Evolutionary conservation across 106 monocot species (phyloP), one percentile per base, ranked within the genome.

Genomic region (Dioscorea dumetorum): DNA sequence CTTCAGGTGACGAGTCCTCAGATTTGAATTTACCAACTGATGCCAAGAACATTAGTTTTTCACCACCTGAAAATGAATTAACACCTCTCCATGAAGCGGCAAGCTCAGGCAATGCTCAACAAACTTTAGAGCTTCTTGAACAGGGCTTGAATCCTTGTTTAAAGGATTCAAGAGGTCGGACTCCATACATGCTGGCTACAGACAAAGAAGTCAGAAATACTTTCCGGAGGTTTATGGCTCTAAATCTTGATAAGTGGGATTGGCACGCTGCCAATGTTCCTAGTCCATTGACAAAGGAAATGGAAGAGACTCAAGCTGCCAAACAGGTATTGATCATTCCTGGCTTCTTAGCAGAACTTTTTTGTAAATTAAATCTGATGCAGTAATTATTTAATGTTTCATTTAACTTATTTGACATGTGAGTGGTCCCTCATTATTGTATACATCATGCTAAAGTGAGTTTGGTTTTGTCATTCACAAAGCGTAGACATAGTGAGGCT

Each of bases 171-270:
- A 79, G 86, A 77, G 95, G 95, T 49, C 74, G 85, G 66, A 88
- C 88, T 20, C 83, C 95, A 17, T 95, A 91, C 63, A 78, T 84
- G 78, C 21, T 86, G 70, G 88, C 95, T 32, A 69, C 69, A 57
- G 95, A 95, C 22, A 95, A 95, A 81, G 95, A 95, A 84, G 95
- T 95, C 33, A 79, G 95, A 72, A 88, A 92, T 64, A 83, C 78
- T 49, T 97, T 97, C 72, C 80, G 97, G 76, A 83, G 97, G 71
- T 97, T 84, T 60, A 97, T 97, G 97, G 91, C 97, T 63, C 57
- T 74, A 64, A 97, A 97, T 63, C 84, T 81, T 63, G 84, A 89
- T 60, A 89, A 75, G 75, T 97, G 97, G 97, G 89, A 97, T 48
- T 97, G 97, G 97, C 77, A 89, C 60, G 86, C 88, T 76, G 97